A percentile compares a stretch with the other conserved stretches of the same genome.
These are phyloP conservation scores for Keqinozyma sinolaborantium DNA, from an alignment of 1,139 yeast species.

Conservation along the genomic window DNA sequence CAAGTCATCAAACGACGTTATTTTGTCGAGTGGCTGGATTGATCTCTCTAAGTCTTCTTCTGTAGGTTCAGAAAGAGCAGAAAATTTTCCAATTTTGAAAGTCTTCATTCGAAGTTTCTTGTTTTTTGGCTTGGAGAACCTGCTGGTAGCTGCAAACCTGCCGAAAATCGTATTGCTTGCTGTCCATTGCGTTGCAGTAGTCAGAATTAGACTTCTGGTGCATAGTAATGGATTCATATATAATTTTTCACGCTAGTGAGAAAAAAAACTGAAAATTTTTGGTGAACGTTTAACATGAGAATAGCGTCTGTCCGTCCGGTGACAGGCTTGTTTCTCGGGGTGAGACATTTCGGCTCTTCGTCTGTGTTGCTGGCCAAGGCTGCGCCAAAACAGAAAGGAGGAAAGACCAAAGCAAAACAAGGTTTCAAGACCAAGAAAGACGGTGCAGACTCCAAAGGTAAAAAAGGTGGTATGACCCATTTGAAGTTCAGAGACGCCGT, in stretches of 20 bases:
- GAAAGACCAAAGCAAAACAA: conserved; percentile 24
- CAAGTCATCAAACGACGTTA: conserved; percentile 60
- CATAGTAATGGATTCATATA: background rate
- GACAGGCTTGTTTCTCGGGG: background rate
- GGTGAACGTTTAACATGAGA: background rate
- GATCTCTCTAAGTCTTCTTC: conserved; percentile 13
- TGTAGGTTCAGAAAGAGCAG: conserved; percentile 21
- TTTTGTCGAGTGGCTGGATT: conserved; percentile 40
- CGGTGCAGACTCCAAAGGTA: conserved; percentile 18
- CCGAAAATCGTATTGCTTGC: background rate
- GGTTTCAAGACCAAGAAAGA: conserved; percentile 20
- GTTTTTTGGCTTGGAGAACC: background rate
- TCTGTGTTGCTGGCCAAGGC: conserved; percentile 13
- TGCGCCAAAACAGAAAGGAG: conserved; percentile 16
- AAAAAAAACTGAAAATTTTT: background rate
- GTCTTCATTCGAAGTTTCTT: conserved; percentile 2
- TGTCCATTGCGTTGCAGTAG: background rate
- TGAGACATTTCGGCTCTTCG: conserved; percentile 7
- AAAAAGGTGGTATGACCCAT: conserved; percentile 45
- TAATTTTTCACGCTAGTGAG: background rate
- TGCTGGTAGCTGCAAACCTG: background rate
- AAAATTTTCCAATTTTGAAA: conserved; percentile 20
- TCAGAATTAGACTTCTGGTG: background rate
- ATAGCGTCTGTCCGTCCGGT: background rate
- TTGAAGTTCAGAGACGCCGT: conserved; percentile 40